These are phyloP conservation scores for Coemansia sp. DNA, from an alignment of 192 early-diverging fungal genomes.

Conservation along the genomic window DNA sequence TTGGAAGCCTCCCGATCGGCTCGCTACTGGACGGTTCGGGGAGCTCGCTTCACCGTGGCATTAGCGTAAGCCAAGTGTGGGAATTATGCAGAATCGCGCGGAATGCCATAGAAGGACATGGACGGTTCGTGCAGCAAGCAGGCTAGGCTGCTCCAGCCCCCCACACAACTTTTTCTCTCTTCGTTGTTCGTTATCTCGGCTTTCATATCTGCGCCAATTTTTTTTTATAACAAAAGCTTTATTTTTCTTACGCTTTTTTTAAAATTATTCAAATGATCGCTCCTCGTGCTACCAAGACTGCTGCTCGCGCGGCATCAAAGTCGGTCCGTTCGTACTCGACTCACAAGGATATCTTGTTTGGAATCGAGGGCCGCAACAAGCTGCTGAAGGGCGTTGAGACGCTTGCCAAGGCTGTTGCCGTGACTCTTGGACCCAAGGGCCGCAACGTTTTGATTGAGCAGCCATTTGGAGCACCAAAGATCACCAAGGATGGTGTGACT, in stretches of 20 bases:
- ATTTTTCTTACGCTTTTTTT: neutral
- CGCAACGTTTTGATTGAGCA: conserved; percentile 99
- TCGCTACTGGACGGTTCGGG: neutral
- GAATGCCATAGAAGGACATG: conserved; percentile 10
- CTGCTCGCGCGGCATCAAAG: conserved; percentile 18
- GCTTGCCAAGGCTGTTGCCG: conserved; percentile 97
- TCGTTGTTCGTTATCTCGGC: neutral
- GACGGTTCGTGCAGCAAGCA: neutral
- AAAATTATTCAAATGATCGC: conserved; percentile 28
- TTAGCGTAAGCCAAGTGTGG: conserved; percentile 26
- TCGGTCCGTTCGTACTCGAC: conserved; percentile 66
- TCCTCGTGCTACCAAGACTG: conserved; percentile 43
- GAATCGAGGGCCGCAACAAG: conserved; percentile 90
- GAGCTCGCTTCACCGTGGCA: neutral
- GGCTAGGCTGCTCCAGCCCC: neutral
- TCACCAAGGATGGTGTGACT: conserved; percentile 99
- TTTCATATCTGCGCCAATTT: conserved; percentile 1
- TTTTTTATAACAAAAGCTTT: neutral
- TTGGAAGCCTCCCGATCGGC: conserved; percentile 2
- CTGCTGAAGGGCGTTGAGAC: conserved; percentile 95
- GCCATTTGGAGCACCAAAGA: conserved; percentile 96
- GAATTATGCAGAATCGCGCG: conserved; percentile 22
- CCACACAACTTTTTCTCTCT: neutral
- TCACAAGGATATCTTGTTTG: conserved; percentile 98
- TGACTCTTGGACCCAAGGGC: conserved; percentile 98